Evolutionary conservation across 257 asterid genomes (phyloP).

Genomic region (Solanum microdontum): DNA sequence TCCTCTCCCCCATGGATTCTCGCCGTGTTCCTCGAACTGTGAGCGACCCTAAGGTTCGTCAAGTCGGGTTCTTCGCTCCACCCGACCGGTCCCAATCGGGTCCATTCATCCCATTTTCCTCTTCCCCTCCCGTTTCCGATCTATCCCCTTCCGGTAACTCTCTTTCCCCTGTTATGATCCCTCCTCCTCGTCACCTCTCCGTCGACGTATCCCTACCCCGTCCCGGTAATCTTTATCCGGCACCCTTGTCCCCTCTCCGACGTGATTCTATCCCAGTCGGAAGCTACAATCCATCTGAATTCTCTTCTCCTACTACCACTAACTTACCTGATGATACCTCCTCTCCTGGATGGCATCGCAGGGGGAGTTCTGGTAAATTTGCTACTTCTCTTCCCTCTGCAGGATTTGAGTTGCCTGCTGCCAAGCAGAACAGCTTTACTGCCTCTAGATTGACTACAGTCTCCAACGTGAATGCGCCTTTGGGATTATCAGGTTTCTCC

Average conservation of each 20-base stretch:
- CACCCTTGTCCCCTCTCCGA: conserved; percentile 35
- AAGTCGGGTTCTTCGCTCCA: conserved; percentile 85
- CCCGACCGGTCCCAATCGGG: conserved; percentile 55
- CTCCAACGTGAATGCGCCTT: conserved; percentile 23
- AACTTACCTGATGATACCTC: conserved; percentile 40
- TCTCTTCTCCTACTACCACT: conserved; percentile 34
- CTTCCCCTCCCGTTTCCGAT: conserved; percentile 37
- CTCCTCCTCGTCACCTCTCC: conserved; percentile 58
- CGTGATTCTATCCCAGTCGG: conserved; percentile 55
- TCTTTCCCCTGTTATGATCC: conserved; percentile 85
- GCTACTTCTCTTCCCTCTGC: conserved; percentile 61
- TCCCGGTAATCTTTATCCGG: conserved; percentile 20
- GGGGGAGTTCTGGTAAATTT: conserved; percentile 44
- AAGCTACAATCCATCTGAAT: conserved; percentile 73
- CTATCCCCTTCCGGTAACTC: conserved; percentile 60
- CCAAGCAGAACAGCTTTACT: conserved; percentile 29
- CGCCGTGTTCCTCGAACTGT: conserved; percentile 79
- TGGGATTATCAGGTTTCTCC: conserved; percentile 21
- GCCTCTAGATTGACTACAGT: conserved; percentile 26
- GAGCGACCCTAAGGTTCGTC: conserved; percentile 88
- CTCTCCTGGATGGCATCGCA: conserved; percentile 29
- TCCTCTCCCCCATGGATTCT: conserved; percentile 38
- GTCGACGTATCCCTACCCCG: conserved; percentile 30
- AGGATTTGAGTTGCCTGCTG: conserved; percentile 36
- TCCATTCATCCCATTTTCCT: conserved; percentile 36